Base-by-base conservation (phyloP, 2,329 filamentous ascomycete species). In the Botrytis deweyae region DNA sequence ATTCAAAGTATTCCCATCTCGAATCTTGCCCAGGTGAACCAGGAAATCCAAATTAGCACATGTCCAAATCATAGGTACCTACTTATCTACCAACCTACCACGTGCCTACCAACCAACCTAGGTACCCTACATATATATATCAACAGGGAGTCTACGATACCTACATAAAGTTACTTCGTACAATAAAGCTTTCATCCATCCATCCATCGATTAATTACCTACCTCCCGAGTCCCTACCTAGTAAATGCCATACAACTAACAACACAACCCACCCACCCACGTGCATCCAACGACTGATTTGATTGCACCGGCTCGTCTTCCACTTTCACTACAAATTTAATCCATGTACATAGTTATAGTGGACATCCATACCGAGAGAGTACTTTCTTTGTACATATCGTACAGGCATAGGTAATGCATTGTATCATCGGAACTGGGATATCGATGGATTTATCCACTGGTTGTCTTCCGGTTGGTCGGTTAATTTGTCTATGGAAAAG, bases 251-350 rank as follows among this genome's bases (percentile, higher is more conserved):
- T 25, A n/a, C 46, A 12, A 52, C 22, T 14, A 52, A n/a, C n/a
- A n/a, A n/a, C n/a, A n/a, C n/a, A n/a, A n/a, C 25, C 49, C 12
- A n/a, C 29, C 25, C 66, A 68, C 49, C 66, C 66, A 68, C 66
- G 66, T 68, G 66, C 36, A 68, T 33, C 20, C 40, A 68, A 68
- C 10, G 18, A 12, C 25, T 20, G 20, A 68, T 68, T 1, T 52
- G 42, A 68, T 68, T 68, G 65, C 64, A 67, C 46, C 64, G 16
- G 40, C 59, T 16, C 36, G 36, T 62, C 38, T 62, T 62, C 22
- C 12, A 20, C 14, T 40, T n/a, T 25, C 25, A 16, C 5, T 3
- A n/a, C 49, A 12, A 29, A 29, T 29, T 29, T 29, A 29, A 55
- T 16, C 49, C 49, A 55, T 55, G 49, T n/a, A 29, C 29, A 29